These are phyloP conservation scores for Sporobolomyces phaffii DNA, from an alignment of 768 basidiomycete species.

Conservation along the genomic window DNA sequence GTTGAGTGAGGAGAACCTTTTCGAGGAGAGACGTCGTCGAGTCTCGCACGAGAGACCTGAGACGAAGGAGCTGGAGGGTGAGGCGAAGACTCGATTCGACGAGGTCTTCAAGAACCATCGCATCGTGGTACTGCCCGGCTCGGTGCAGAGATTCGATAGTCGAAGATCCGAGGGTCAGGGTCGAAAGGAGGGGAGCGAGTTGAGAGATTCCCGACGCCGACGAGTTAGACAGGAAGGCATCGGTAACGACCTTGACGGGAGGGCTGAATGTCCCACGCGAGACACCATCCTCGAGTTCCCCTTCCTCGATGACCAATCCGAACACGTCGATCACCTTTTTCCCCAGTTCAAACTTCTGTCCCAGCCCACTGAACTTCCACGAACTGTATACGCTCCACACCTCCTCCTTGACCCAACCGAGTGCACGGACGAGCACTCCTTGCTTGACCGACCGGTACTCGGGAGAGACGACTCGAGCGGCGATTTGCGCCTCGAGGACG, in stretches of 20 bases:
- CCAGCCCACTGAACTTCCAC: conserved; percentile 78
- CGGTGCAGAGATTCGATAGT: conserved; percentile 59
- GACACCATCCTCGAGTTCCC: neutral
- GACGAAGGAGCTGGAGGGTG: conserved; percentile 58
- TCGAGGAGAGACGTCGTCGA: conserved; percentile 58
- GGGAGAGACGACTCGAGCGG: conserved; percentile 53
- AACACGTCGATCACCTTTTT: conserved; percentile 63
- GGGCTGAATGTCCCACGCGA: neutral
- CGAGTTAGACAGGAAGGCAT: conserved; percentile 61
- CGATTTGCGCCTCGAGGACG: conserved; percentile 64
- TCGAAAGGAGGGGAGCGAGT: conserved; percentile 70
- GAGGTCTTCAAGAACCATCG: conserved; percentile 61
- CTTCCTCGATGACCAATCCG: conserved; percentile 54
- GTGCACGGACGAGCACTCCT: conserved; percentile 71
- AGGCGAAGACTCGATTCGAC: conserved; percentile 64
- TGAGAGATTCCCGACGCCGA: conserved; percentile 62
- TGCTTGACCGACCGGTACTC: conserved; percentile 69
- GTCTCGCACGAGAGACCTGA: conserved; percentile 54
- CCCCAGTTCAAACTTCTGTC: conserved; percentile 78
- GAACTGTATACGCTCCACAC: conserved; percentile 79
- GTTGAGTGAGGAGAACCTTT: conserved; percentile 48
- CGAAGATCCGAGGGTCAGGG: conserved; percentile 59
- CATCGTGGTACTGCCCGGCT: conserved; percentile 64
- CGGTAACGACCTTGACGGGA: conserved; percentile 51
- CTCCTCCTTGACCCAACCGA: conserved; percentile 72